Evolutionary conservation across 192 early-diverging fungal genomes (phyloP).

Genomic region (Backusella sp.): DNA sequence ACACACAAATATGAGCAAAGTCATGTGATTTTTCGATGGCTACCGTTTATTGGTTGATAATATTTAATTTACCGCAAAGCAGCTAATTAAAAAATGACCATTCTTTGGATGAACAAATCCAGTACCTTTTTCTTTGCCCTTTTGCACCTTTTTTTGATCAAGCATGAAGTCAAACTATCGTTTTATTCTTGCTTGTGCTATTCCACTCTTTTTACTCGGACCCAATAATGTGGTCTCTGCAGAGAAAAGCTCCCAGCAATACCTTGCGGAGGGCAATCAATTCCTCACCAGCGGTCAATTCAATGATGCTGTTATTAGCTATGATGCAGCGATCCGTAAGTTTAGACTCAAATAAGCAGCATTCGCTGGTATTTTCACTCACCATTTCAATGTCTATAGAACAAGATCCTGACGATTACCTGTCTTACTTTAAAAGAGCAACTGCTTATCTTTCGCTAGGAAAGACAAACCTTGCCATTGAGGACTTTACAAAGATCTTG

Average conservation of each 20-base stretch:
- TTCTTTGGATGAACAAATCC: not conserved
- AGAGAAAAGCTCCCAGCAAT: constrained; percentile 39
- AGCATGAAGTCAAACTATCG: constrained; percentile 26
- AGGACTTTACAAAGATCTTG: constrained; percentile 81
- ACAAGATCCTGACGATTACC: constrained; percentile 77
- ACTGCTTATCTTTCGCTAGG: constrained; percentile 77
- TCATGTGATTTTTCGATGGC: not conserved
- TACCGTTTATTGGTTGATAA: not conserved
- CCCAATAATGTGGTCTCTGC: not conserved
- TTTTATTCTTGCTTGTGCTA: constrained; percentile 25
- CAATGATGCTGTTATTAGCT: constrained; percentile 61
- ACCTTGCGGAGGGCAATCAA: constrained; percentile 40
- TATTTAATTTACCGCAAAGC: not conserved
- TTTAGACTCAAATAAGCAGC: not conserved
- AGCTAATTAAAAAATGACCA: not conserved
- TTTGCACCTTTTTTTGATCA: not conserved
- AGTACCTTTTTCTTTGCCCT: constrained; percentile 4
- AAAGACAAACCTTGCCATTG: constrained; percentile 66
- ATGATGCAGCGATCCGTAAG: constrained; percentile 64
- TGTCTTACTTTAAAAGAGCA: constrained; percentile 85
- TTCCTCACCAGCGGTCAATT: constrained; percentile 41
- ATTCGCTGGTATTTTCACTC: not conserved
- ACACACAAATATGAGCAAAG: no score
- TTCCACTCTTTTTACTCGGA: constrained; percentile 19
- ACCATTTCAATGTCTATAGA: constrained; percentile 32